phyloP scores from a whole-genome alignment of 2,329 filamentous ascomycete species.

The Fusarium odoratissimum region DNA sequence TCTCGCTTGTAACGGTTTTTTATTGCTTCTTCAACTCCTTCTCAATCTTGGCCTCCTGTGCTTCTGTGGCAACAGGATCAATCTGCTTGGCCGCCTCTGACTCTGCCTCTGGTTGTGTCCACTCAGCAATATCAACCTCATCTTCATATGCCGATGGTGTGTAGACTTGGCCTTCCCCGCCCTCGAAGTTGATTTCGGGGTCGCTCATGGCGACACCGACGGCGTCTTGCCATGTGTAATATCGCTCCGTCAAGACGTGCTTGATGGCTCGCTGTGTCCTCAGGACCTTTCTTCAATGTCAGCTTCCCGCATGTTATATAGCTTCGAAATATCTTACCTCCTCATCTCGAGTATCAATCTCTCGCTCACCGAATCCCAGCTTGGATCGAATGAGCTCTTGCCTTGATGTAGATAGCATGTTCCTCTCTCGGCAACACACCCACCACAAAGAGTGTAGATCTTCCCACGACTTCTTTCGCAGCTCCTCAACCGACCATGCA shows the following conservation, averaged over 20 bases:
- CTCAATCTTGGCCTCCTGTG: slow-evolving; percentile 33
- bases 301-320: slow-evolving; percentile 4
- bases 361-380: slow-evolving; percentile 78
- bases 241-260: slow-evolving; percentile 86
- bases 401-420: slow-evolving; percentile 83
- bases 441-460: slow-evolving; percentile 95
- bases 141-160: slow-evolving; percentile 56
- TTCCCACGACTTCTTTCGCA: slow-evolving; percentile 91
- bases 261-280: slow-evolving; percentile 85
- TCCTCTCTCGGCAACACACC: slow-evolving; percentile 91
- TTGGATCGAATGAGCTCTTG: slow-evolving; percentile 75
- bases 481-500: slow-evolving; percentile 85
- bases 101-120: slow-evolving; percentile 41
- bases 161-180: slow-evolving; percentile 61
- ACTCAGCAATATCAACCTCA: slow-evolving; percentile 43
- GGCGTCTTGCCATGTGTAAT: slow-evolving; percentile 88
- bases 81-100: slow-evolving; percentile 26
- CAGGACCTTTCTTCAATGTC: slow-evolving; percentile 66
- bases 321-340: slow-evolving; percentile 65
- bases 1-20: background rate
- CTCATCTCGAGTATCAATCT: slow-evolving; percentile 71
- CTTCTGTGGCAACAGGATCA: slow-evolving; percentile 26
- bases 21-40: slow-evolving; percentile 41
- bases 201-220: slow-evolving; percentile 73
- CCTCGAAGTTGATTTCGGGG: slow-evolving; percentile 71